Percentiles rank a stretch among this genome's conserved stretches.
These are phyloP conservation scores for Margaritispora aquatica DNA, from an alignment of 495 filamentous ascomycete species.

Conservation along the genomic window DNA sequence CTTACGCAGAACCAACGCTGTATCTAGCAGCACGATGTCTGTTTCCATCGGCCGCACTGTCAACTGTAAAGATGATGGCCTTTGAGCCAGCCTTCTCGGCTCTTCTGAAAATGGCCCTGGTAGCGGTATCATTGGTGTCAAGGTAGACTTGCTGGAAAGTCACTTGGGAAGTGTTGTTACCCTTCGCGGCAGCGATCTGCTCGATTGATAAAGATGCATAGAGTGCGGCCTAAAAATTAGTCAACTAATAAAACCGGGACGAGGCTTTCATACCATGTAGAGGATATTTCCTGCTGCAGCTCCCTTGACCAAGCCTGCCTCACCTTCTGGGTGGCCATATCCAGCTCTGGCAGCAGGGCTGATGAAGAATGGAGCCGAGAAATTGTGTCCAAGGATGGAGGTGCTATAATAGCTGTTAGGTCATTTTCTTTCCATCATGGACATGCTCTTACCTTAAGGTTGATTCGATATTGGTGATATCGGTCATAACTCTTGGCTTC, in stretches of 20 bases:
- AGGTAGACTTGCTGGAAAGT: conserved; percentile 37
- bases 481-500: conserved; percentile 24
- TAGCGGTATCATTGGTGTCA: conserved; percentile 29
- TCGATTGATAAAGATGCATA: conserved; percentile 29
- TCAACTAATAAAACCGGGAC: neutral
- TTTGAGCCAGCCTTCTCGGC: conserved; percentile 33
- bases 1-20: conserved; percentile 27
- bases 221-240: conserved; percentile 19
- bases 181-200: conserved; percentile 29
- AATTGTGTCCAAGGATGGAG: conserved; percentile 33
- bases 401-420: conserved; percentile 12
- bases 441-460: conserved; percentile 17
- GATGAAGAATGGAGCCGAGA: conserved; percentile 39
- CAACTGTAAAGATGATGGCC: conserved; percentile 33
- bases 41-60: conserved; percentile 32
- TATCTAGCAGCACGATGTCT: conserved; percentile 33
- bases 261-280: conserved; percentile 22
- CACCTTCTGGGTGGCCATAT: conserved; percentile 29
- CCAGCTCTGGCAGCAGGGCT: conserved; percentile 30
- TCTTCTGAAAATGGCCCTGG: conserved; percentile 16
- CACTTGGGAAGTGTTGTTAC: conserved; percentile 21
- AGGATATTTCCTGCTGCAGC: conserved; percentile 31
- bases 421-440: neutral
- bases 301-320: conserved; percentile 31
- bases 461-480: conserved; percentile 29